Conservation (phyloP, 768 basidiomycete species). For the Psilocybe cyanescens region DNA sequence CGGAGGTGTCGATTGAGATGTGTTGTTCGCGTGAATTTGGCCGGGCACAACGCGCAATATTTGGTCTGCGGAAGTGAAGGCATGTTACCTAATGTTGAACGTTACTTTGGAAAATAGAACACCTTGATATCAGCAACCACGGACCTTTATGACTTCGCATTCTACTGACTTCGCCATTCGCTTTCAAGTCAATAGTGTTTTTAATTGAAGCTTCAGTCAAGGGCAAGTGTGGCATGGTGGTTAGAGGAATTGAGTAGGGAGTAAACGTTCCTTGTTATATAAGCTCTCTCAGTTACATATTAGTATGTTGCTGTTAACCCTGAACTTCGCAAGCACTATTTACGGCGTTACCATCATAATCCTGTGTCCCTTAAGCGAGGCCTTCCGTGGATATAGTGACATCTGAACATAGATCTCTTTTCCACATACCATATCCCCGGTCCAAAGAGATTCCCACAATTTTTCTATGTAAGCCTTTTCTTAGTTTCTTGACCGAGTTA, state of each 20-base stretch:
- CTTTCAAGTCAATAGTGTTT: conserved; percentile 39
- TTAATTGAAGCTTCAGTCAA: conserved; percentile 29
- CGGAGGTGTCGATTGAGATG: conserved; percentile 76
- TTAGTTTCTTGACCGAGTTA: conserved; percentile 1
- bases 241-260: conserved; percentile 27
- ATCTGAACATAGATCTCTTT: conserved; percentile 22
- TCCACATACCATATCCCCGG: conserved; percentile 24
- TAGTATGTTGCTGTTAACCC: conserved; percentile 22
- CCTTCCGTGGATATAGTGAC: conserved; percentile 16
- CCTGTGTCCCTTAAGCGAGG: conserved; percentile 21
- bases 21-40: conserved; percentile 75
- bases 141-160: conserved; percentile 48
- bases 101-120: conserved; percentile 1
- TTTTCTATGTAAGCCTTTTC: conserved; percentile 1
- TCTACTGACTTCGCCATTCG: conserved; percentile 45
- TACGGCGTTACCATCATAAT: conserved; percentile 28
- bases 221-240: conserved; percentile 31
- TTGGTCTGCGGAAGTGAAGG: conserved; percentile 76
- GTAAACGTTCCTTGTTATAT: conserved; percentile 34
- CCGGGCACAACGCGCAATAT: conserved; percentile 67
- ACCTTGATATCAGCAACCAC: conserved; percentile 7
- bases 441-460: conserved; percentile 18
- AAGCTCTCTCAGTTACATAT: conserved; percentile 26
- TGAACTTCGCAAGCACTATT: conserved; percentile 14
- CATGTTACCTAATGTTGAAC: conserved; percentile 53